Evolutionary conservation across 129 eudicot genomes (phyloP).

Genomic region (Gnaphalium uliginosum): DNA sequence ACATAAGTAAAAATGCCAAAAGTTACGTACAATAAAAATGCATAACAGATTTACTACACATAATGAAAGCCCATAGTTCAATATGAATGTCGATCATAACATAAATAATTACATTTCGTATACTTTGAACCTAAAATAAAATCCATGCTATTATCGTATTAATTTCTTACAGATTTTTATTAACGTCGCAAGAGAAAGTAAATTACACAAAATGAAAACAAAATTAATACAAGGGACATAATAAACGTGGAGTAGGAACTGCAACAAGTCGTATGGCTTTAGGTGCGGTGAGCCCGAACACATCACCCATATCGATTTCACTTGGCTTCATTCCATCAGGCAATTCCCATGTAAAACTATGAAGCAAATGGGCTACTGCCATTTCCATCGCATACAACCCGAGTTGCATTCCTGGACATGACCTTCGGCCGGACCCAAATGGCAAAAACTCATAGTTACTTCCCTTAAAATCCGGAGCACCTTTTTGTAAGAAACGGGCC

Average conservation of each 20-base stretch:
- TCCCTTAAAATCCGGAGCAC: constrained; percentile 38
- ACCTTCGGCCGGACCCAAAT: constrained; percentile 41
- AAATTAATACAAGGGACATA: constrained; percentile 38
- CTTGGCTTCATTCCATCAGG: constrained; percentile 42
- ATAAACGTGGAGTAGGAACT: constrained; percentile 67
- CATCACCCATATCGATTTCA: constrained; percentile 66
- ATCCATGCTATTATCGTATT: neutral
- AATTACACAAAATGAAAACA: neutral
- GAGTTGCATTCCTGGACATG: constrained; percentile 39
- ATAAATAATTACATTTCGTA: too few relatives aligned
- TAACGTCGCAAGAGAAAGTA: neutral
- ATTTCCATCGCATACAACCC: constrained; percentile 36
- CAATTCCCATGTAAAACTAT: constrained; percentile 39
- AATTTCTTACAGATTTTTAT: neutral
- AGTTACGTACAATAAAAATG: too few relatives aligned
- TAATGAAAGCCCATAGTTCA: too few relatives aligned
- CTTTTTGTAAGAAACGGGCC: constrained; percentile 28
- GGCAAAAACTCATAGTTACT: constrained; percentile 36
- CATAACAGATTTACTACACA: too few relatives aligned
- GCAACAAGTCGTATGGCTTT: constrained; percentile 66
- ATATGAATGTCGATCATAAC: too few relatives aligned
- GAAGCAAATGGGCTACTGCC: constrained; percentile 38
- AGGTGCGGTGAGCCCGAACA: constrained; percentile 72
- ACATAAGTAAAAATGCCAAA: too few relatives aligned
- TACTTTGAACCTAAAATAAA: too few relatives aligned